phyloP scores from a whole-genome alignment of 768 basidiomycete species.

The Podaxis sp. region DNA sequence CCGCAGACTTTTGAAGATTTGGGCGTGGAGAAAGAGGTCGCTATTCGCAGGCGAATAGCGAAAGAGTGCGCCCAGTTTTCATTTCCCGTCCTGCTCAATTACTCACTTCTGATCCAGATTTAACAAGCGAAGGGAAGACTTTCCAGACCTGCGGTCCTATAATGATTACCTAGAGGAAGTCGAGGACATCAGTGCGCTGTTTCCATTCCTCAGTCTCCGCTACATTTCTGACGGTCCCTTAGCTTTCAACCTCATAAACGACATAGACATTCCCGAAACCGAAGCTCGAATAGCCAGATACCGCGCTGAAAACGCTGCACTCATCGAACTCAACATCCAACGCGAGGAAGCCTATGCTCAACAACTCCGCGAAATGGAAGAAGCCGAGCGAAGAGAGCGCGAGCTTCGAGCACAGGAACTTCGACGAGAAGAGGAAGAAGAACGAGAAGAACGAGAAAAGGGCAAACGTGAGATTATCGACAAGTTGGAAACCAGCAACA shows the following conservation, averaged over 20 bases:
- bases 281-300: conserved; percentile 82
- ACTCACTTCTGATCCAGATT: conserved; percentile 54
- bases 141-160: conserved; percentile 72
- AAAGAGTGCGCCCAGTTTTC: conserved; percentile 65
- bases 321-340: conserved; percentile 83
- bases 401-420: conserved; percentile 68
- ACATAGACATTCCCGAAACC: conserved; percentile 76
- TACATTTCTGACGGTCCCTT: conserved; percentile 7
- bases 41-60: conserved; percentile 80
- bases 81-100: neutral
- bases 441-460: conserved; percentile 74
- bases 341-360: conserved; percentile 78
- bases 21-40: conserved; percentile 91
- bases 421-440: conserved; percentile 69
- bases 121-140: conserved; percentile 92
- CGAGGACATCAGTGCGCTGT: conserved; percentile 70
- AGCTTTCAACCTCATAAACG: conserved; percentile 97
- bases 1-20: conserved; percentile 95
- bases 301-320: conserved; percentile 75
- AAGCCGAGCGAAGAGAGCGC: conserved; percentile 69
- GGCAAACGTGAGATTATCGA: conserved; percentile 76
- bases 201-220: conserved; percentile 5
- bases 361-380: conserved; percentile 76
- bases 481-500: conserved; percentile 74
- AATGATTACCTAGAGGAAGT: conserved; percentile 97